A percentile compares a stretch with the other conserved stretches of the same genome.
Conservation (phyloP, 78 protist species). For the Parvularia atlantis region DNA sequence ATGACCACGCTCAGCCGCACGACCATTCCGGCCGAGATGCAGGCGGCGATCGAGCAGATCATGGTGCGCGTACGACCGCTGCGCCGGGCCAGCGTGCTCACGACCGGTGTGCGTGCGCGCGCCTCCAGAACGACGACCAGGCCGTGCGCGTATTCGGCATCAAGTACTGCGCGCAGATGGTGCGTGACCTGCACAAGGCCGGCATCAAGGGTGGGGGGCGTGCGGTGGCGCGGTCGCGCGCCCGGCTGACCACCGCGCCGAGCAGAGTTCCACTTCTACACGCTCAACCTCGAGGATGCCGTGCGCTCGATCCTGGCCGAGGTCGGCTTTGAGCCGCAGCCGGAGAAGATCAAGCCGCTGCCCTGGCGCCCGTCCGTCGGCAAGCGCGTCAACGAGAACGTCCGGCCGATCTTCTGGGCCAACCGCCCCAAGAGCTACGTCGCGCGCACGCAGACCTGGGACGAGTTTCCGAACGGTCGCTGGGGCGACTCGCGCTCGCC, state of each 20-base stretch:
- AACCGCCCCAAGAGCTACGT: constrained; percentile 73
- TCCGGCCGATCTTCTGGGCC: constrained; percentile 86
- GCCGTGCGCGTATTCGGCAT: constrained; percentile 80
- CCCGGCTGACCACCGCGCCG: no score
- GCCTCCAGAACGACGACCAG: constrained; percentile 67
- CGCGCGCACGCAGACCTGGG: constrained; percentile 76
- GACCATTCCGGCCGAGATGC: constrained; percentile 42
- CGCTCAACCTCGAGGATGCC: constrained; percentile 78
- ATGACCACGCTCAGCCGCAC: constrained; percentile 63
- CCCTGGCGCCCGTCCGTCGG: constrained; percentile 23
- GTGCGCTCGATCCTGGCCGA: constrained; percentile 42
- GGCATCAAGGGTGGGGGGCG: no score
- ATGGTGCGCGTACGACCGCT: constrained; percentile 4
- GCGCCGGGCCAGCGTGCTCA: background rate
- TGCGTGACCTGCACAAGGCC: constrained; percentile 14
- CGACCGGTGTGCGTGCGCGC: background rate
- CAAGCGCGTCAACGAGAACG: constrained; percentile 53
- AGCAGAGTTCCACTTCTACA: constrained; percentile 94
- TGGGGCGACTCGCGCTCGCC: constrained; percentile 80
- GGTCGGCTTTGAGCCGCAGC: no score
- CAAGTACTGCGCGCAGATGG: constrained; percentile 38
- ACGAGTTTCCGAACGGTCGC: constrained; percentile 92
- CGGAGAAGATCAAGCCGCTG: no score
- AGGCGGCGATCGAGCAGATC: constrained; percentile 51
- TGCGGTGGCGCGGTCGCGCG: constrained; percentile 21